A percentile compares a stretch with the other conserved stretches of the same genome.
These are phyloP conservation scores for Colletotrichum sp. DNA, from an alignment of 2,329 filamentous ascomycete genomes.

Conservation along the genomic window DNA sequence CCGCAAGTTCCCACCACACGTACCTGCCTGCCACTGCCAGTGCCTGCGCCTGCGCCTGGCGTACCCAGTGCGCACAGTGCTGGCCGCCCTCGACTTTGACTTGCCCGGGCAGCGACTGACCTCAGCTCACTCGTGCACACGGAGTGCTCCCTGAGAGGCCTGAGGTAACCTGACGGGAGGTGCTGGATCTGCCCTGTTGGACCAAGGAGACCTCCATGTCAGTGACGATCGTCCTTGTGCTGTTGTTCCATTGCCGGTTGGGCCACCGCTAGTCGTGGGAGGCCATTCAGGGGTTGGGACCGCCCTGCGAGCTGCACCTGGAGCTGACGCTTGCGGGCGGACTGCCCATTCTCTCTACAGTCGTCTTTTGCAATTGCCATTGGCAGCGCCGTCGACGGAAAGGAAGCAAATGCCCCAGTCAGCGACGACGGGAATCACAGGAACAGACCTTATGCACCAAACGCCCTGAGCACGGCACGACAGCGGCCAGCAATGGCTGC, in stretches of 20 bases:
- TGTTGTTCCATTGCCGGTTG: neutral
- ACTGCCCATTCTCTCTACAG: neutral
- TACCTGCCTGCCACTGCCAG: neutral
- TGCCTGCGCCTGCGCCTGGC: neutral
- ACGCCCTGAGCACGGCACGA: neutral
- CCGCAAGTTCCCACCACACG: neutral
- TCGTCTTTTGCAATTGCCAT: neutral
- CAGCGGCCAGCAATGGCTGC: neutral
- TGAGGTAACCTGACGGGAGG: neutral
- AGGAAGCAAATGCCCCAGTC: neutral
- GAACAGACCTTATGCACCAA: neutral
- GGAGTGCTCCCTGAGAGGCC: neutral
- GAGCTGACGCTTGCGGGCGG: neutral
- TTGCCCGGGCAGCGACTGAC: neutral
- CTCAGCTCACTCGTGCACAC: neutral
- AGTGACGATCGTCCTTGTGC: conserved; percentile 9
- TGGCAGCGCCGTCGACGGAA: neutral
- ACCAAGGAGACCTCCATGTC: neutral
- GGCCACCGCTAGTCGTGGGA: neutral
- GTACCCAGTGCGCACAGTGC: neutral
- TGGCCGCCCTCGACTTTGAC: neutral
- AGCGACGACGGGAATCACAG: neutral
- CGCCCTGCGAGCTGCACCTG: conserved; percentile 5
- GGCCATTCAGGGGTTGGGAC: conserved; percentile 7
- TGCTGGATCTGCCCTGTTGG: neutral